Evolutionary conservation across 179 eudicot genomes (phyloP).

Genomic region (Carnegiea gigantea): DNA sequence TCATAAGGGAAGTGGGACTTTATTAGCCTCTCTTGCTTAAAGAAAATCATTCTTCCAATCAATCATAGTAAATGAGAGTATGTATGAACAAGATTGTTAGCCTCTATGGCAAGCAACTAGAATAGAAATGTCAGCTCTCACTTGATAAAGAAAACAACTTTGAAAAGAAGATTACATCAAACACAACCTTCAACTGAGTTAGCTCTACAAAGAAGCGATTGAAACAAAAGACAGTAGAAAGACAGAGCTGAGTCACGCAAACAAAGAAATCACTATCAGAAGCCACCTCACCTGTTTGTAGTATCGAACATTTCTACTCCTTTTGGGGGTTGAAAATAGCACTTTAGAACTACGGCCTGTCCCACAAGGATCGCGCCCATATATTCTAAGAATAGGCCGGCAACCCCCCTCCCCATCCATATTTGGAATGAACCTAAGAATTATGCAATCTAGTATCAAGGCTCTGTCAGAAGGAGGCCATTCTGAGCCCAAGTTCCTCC

Average conservation of each 20-base stretch:
- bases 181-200: constrained; percentile 3
- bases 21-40: not conserved
- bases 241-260: not conserved
- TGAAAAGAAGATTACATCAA: not conserved
- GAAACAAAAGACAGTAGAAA: not conserved
- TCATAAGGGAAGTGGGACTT: constrained; percentile 17
- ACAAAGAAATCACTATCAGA: not conserved
- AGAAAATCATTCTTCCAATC: not conserved
- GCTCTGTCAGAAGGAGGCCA: constrained; percentile 80
- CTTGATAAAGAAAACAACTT: not conserved
- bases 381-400: constrained; percentile 69
- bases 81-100: constrained; percentile 3
- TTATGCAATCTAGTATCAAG: constrained; percentile 64
- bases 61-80: not conserved
- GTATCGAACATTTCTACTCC: constrained; percentile 49
- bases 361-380: constrained; percentile 61
- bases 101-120: constrained; percentile 3
- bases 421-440: constrained; percentile 62
- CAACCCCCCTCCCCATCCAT: constrained; percentile 76
- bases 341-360: constrained; percentile 51
- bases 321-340: constrained; percentile 59
- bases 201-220: not conserved
- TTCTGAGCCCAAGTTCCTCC: constrained; percentile 53
- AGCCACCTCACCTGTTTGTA: constrained; percentile 66
- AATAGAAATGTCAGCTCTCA: constrained; percentile 2